These are phyloP conservation scores for Ambrosia hybrid DNA, from an alignment of 140 eudicot species.

Conservation along the genomic window DNA sequence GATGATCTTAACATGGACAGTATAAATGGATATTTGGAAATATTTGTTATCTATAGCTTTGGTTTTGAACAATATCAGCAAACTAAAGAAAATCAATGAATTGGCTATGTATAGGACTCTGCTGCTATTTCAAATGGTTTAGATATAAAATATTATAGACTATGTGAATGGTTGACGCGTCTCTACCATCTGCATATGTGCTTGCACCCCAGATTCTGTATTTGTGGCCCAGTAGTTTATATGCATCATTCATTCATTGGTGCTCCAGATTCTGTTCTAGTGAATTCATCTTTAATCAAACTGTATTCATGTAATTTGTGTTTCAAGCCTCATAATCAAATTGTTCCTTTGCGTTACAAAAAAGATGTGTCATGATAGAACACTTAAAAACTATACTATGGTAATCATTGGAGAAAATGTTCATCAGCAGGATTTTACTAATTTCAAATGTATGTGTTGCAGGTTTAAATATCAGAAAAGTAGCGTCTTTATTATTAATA, in stretches of 20 bases:
- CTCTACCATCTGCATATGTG: background rate
- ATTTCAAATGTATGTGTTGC: too few species aligned
- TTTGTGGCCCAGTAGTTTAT: background rate
- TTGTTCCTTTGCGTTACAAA: background rate
- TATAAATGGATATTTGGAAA: background rate
- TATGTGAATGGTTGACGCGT: background rate
- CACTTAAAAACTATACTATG: background rate
- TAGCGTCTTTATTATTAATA: too few species aligned
- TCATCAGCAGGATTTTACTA: background rate
- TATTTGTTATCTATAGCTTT: background rate
- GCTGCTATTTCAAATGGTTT: background rate
- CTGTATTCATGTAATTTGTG: background rate
- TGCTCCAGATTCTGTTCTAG: background rate
- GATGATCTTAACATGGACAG: background rate
- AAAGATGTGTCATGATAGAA: background rate
- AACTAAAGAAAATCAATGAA: constrained; percentile 6
- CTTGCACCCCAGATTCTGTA: background rate
- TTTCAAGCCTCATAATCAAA: background rate
- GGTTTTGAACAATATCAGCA: background rate
- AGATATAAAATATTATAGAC: background rate
- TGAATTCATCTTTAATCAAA: background rate
- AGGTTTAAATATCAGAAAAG: too few species aligned
- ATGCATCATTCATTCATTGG: background rate
- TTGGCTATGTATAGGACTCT: background rate
- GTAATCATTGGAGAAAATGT: background rate